Percentiles rank a stretch among this genome's conserved stretches.
Conservation (phyloP, 2,329 filamentous ascomycete species). For the Stachybotrys echinatus region DNA sequence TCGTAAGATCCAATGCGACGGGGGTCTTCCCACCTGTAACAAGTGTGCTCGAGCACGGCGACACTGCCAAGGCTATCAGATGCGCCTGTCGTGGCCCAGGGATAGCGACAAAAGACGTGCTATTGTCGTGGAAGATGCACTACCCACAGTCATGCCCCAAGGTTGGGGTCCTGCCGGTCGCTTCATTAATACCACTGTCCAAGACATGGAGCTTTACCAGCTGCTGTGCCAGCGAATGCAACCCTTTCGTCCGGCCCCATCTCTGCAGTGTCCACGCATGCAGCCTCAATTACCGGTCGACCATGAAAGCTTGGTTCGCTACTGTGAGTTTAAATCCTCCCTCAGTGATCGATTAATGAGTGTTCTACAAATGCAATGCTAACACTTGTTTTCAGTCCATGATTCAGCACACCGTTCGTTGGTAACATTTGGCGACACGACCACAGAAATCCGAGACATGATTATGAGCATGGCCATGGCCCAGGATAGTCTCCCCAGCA, state of each 20-base stretch:
- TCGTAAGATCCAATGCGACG: slow-evolving; percentile 15
- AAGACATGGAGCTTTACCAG: slow-evolving; percentile 5
- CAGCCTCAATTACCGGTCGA: not conserved
- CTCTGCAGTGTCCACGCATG: no score
- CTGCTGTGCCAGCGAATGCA: not conserved
- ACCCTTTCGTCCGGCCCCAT: no score
- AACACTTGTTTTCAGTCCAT: slow-evolving; percentile 4
- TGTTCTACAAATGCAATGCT: not conserved
- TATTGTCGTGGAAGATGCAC: not conserved
- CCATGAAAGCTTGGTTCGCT: slow-evolving; percentile 2
- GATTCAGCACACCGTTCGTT: slow-evolving; percentile 7
- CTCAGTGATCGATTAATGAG: no score
- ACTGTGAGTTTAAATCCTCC: slow-evolving; percentile 9
- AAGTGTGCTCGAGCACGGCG: slow-evolving; percentile 6
- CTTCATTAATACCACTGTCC: slow-evolving; percentile 11
- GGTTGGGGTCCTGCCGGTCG: not conserved
- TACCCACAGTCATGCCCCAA: not conserved
- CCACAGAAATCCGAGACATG: slow-evolving; percentile 6
- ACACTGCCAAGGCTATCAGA: slow-evolving; percentile 9
- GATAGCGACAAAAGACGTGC: slow-evolving; percentile 8
- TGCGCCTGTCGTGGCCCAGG: slow-evolving; percentile 13
- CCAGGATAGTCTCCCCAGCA: not conserved
- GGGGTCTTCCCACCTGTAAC: slow-evolving; percentile 5
- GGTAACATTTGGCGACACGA: slow-evolving; percentile 5
- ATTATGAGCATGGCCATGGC: slow-evolving; percentile 8